Evolutionary conservation across 2,329 filamentous ascomycete genomes (phyloP), one percentile per base, ranked within the genome.

Genomic region (Fusarium neocosmosporiellum): DNA sequence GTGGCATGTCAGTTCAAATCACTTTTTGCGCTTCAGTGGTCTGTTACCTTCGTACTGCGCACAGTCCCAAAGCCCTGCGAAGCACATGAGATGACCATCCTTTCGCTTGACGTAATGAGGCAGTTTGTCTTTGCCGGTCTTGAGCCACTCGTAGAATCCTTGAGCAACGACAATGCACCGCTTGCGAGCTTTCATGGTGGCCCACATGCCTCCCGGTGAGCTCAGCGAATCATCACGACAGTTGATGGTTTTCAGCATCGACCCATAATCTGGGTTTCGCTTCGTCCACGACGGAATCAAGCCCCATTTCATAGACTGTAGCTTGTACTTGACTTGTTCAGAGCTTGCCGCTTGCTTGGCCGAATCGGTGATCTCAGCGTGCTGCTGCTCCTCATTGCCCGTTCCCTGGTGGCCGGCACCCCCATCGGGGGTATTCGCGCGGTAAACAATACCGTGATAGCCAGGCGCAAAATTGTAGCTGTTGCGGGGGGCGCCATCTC

Each of bases 71-170:
- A 99, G 82, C 0, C 96, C 96, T 13, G 96, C 96, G 77, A 98
- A 91, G 77, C 91, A 96, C 92, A 98, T 94, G 76, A 98, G 83
- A 75, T 91, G 88, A 0, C 93, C 93, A 79, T 98, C 96, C 75
- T 91, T 93, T 31, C 95, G 87, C 82, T 92, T 95, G 24, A 94
- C 89, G 77, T 91, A 98, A 81, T 98, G 91, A 13, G 96, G 96
- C 2, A 96, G 84, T 83, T 94, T 97, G 62, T 96, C 92, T 75
- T 93, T 86, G 62, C 77, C 92, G 77, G 92, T 94, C 82, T 96
- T 96, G 67, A 97, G 85, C 96, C 96, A 98, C 82, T 99, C 96
- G 78, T 94, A 99, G 82, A 98, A 99, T 2, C 96, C 96, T 81
- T 98, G 93, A 11, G 94, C 95, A 7, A 98, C 80, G 11, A 98